Evolutionary conservation across 352 stramenopile species (phyloP), one percentile per base, ranked within the genome.

Genomic region (Phytophthora foliorum): DNA sequence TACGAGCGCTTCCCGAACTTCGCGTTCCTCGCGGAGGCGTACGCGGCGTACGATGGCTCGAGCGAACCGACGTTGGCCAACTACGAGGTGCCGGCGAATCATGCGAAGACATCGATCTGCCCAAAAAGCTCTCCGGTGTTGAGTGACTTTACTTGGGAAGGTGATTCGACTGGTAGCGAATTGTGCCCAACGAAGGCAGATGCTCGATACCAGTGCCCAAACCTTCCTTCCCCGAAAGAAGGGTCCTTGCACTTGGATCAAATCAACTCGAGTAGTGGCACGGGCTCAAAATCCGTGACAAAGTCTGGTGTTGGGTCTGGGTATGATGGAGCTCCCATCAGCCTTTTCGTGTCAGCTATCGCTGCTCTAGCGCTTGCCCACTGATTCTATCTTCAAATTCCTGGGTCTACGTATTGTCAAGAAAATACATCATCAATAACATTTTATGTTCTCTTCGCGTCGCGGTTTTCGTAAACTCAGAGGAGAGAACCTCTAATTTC

Each of bases 1-100:
- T 97, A 77, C 38, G 53, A 80, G 42, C 77, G 66, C 17, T 87
- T 91, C 58, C 89, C 89, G 14, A 90, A 91, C 57, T 94, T 91
- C 38, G 34, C 92, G 17, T 66, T 41, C 6, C 75, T 96, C 19
- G 78, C 81, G 8, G 42, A 74, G 48, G 71, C 69, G 11, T 92
- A 86, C 55, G 51, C 54, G 9, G 84, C 81, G 58, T 77, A 68
- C 9, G 57, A 77, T 21, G 60, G 52, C 2, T 76, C 66, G 13
- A 53, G 45, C 5, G 71, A 90, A 54, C 79, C 73, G 19, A 75
- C 63, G 39, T 39, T 81, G 27, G 39, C 13, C 10, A 66, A 22
- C 38, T 81, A 78, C 49, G 9, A 49, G 4, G 55, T 81, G 10
- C 64, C 73, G 16, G 21, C 49, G 17, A 67, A 74, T 17, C 69